Conservation (phyloP, 352 stramenopile species). For the Thalassiosira livingstoniorum region DNA sequence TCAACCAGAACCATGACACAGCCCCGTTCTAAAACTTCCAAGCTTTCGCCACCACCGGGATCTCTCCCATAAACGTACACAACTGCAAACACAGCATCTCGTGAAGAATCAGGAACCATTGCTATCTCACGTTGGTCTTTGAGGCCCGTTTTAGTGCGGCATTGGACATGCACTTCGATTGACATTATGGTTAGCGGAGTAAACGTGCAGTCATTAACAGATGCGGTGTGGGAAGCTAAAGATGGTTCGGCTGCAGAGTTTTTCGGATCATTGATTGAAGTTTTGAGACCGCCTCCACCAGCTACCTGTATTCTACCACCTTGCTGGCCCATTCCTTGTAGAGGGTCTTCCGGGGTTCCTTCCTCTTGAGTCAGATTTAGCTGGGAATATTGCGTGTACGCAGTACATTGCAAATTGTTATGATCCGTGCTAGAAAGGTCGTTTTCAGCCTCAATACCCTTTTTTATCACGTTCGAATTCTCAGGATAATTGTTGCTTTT, state of each 20-base stretch:
- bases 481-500: slow-evolving; percentile 10
- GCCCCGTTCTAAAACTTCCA: slow-evolving; percentile 80
- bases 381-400: slow-evolving; percentile 51
- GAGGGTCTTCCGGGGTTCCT: slow-evolving; percentile 53
- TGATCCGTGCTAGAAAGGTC: not conserved
- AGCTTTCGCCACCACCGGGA: slow-evolving; percentile 72
- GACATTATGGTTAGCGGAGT: slow-evolving; percentile 82
- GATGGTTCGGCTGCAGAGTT: no score
- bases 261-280: slow-evolving; percentile 49
- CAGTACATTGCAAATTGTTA: slow-evolving; percentile 7
- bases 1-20: slow-evolving; percentile 72
- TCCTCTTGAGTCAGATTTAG: slow-evolving; percentile 32
- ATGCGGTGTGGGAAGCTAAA: no score
- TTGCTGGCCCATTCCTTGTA: slow-evolving; percentile 79
- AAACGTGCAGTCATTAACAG: no score
- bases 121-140: slow-evolving; percentile 80
- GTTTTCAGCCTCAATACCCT: not conserved
- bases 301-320: slow-evolving; percentile 78
- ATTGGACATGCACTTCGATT: slow-evolving; percentile 86
- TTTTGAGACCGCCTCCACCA: slow-evolving; percentile 78
- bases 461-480: not conserved
- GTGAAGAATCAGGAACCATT: slow-evolving; percentile 78
- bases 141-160: slow-evolving; percentile 68
- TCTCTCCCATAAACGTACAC: slow-evolving; percentile 75
- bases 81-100: slow-evolving; percentile 75